Percentiles rank a stretch among this genome's conserved stretches.
Evolutionary conservation across 305 asterid species (phyloP).

Genomic region (Withania somnifera): DNA sequence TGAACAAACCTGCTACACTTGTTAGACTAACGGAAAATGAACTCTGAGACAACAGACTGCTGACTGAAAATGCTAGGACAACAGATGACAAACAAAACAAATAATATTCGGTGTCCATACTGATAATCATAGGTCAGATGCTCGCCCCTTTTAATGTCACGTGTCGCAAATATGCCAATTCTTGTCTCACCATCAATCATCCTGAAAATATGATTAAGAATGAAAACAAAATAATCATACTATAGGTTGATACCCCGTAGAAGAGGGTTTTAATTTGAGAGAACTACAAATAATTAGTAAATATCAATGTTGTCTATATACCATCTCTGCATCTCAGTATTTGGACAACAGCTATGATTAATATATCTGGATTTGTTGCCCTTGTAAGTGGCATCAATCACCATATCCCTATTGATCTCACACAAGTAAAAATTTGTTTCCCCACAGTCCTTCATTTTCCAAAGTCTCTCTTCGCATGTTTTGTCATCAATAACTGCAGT

Average conservation of each 20-base stretch:
- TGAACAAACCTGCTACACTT: conserved; percentile 89
- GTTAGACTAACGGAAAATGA: conserved; percentile 31
- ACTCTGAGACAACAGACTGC: neutral
- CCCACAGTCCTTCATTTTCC: conserved; percentile 94
- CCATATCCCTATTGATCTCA: conserved; percentile 91
- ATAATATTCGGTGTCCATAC: conserved; percentile 37
- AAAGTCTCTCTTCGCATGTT: conserved; percentile 94
- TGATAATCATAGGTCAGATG: conserved; percentile 91
- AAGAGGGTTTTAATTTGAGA: neutral
- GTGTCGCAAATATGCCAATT: conserved; percentile 87
- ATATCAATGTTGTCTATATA: conserved; percentile 15
- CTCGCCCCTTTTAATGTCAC: conserved; percentile 79
- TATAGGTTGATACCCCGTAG: neutral
- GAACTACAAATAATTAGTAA: neutral
- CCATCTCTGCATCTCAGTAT: conserved; percentile 99
- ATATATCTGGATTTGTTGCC: conserved; percentile 97
- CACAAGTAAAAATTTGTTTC: conserved; percentile 91
- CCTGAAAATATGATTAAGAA: conserved; percentile 39
- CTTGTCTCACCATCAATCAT: conserved; percentile 91
- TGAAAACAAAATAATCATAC: neutral
- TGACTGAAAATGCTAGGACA: neutral
- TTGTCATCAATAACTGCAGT: conserved; percentile 87
- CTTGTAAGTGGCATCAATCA: conserved; percentile 95
- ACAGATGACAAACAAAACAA: neutral
- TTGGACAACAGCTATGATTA: conserved; percentile 95